Conservation (phyloP, 257 asterid species). For the Lithospermum erythrorhizon region DNA sequence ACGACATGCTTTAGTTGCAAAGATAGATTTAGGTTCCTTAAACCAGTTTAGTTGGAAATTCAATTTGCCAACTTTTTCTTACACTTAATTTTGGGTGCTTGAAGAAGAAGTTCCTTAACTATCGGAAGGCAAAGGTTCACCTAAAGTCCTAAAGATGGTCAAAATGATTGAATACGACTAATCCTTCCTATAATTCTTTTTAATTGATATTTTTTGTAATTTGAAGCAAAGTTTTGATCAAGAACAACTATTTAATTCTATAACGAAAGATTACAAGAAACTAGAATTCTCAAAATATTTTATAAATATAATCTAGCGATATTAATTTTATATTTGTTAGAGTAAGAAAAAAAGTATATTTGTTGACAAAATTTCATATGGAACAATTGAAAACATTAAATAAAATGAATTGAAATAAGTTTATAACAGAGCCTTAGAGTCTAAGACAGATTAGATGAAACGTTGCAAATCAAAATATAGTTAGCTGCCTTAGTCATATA, state of each 20-base stretch:
- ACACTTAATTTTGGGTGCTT: constrained; percentile 17
- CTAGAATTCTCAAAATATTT: too few species aligned
- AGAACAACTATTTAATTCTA: too few species aligned
- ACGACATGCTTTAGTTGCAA: not conserved
- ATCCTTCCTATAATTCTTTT: too few species aligned
- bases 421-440: constrained; percentile 37
- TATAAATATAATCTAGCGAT: too few species aligned
- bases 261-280: too few species aligned
- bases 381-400: too few species aligned
- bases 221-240: too few species aligned
- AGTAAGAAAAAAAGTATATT: too few species aligned
- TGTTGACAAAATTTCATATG: too few species aligned
- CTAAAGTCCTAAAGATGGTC: constrained; percentile 20
- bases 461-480: constrained; percentile 10
- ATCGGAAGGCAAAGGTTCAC: constrained; percentile 21
- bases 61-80: constrained; percentile 16
- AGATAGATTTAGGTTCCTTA: not conserved
- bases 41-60: constrained; percentile 14
- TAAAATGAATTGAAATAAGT: too few species aligned
- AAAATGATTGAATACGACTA: constrained; percentile 5
- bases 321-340: too few species aligned
- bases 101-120: not conserved
- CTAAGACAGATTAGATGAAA: constrained; percentile 48
- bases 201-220: too few species aligned
- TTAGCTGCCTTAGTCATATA: constrained; percentile 26